These are phyloP conservation scores for Croton setiger DNA, from an alignment of 441 rosid species.

Conservation along the genomic window DNA sequence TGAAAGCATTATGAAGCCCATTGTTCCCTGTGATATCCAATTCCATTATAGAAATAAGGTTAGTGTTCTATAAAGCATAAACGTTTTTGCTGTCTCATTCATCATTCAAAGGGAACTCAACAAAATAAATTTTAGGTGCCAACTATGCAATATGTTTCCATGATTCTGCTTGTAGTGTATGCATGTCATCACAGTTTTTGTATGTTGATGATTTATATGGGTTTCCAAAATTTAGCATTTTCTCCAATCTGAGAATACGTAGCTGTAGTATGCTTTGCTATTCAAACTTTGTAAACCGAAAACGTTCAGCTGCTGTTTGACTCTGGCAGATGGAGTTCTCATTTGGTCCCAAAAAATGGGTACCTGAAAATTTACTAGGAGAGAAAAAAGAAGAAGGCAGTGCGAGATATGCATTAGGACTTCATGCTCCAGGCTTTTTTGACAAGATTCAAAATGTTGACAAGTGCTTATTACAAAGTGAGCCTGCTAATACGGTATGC, in stretches of 20 bases:
- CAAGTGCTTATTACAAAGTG: slow-evolving; percentile 80
- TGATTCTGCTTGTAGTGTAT: neutral
- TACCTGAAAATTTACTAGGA: slow-evolving; percentile 52
- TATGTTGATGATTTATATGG: neutral
- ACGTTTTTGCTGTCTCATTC: neutral
- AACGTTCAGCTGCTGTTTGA: slow-evolving; percentile 14
- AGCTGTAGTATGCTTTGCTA: neutral
- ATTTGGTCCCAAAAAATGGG: slow-evolving; percentile 77
- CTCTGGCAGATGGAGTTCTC: slow-evolving; percentile 84
- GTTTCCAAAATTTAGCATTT: neutral
- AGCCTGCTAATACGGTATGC: slow-evolving; percentile 74
- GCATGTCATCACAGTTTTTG: neutral
- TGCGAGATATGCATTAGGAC: slow-evolving; percentile 63
- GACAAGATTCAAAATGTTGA: slow-evolving; percentile 79
- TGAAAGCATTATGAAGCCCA: slow-evolving; percentile 55
- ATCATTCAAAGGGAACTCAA: neutral
- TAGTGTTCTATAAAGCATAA: slow-evolving; percentile 13
- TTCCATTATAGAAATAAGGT: slow-evolving; percentile 91
- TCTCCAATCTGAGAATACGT: neutral
- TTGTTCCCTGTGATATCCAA: slow-evolving; percentile 74
- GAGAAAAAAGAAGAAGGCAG: slow-evolving; percentile 52
- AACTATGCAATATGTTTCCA: neutral
- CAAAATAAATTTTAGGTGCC: neutral
- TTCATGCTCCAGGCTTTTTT: slow-evolving; percentile 88
- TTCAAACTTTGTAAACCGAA: slow-evolving; percentile 4